A percentile compares a stretch with the other conserved stretches of the same genome.
Conservation (phyloP, 2,329 filamentous ascomycete species). For the Capronia epimyces region DNA sequence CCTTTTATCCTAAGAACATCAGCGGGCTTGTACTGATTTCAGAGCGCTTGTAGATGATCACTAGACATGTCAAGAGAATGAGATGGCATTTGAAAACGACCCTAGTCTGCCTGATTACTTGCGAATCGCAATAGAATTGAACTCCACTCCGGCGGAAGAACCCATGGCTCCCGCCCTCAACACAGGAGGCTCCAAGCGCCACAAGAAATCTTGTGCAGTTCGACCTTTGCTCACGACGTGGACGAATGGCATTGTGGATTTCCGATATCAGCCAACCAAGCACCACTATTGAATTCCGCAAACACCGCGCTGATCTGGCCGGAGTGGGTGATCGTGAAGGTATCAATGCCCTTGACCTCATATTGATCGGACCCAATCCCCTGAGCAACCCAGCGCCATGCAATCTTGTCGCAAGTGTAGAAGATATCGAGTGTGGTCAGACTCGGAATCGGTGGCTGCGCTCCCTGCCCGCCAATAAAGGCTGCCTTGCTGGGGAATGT, state of each 20-base stretch:
- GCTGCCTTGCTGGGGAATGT: slow-evolving; percentile 20
- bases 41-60: no score
- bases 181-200: no score
- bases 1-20: no score
- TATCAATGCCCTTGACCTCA: slow-evolving; percentile 18
- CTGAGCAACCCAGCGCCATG: slow-evolving; percentile 23
- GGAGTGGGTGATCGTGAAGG: slow-evolving; percentile 10
- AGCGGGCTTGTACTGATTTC: no score
- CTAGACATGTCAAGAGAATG: no score
- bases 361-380: slow-evolving; percentile 16
- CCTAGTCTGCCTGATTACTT: no score
- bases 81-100: no score
- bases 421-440: slow-evolving; percentile 23
- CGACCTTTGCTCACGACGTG: neutral
- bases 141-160: no score
- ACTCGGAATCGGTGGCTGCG: slow-evolving; percentile 19
- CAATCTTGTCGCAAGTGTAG: slow-evolving; percentile 25
- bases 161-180: no score
- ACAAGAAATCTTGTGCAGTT: neutral
- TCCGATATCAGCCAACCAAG: slow-evolving; percentile 15
- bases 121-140: no score
- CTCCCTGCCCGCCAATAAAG: slow-evolving; percentile 22
- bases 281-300: slow-evolving; percentile 19
- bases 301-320: slow-evolving; percentile 17
- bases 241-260: slow-evolving; percentile 3